phyloP scores from a whole-genome alignment of 352 stramenopile species.

The Phytophthora sp. region DNA sequence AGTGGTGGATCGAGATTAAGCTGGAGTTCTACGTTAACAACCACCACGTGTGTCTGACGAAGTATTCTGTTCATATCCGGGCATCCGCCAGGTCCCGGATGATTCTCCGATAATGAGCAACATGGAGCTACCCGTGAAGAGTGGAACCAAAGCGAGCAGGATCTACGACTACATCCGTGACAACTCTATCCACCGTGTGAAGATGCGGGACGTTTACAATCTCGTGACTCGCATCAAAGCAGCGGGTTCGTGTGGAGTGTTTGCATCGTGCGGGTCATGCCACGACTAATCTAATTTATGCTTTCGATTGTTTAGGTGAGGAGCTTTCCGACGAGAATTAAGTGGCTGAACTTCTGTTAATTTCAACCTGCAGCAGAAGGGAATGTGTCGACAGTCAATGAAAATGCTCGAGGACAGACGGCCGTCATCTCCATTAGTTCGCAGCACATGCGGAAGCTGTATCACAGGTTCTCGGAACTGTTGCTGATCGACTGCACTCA shows the following conservation, averaged over 20 bases:
- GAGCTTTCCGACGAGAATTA: too few relatives aligned
- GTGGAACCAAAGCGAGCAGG: constrained; percentile 30
- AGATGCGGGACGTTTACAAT: constrained; percentile 15
- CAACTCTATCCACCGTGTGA: background rate
- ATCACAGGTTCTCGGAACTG: background rate
- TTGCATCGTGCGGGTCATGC: too few relatives aligned
- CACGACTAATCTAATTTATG: background rate
- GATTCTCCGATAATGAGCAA: background rate
- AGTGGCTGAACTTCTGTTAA: too few relatives aligned
- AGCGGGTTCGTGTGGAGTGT: background rate
- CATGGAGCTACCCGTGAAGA: constrained; percentile 5
- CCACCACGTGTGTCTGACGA: background rate
- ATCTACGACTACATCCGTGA: constrained; percentile 17
- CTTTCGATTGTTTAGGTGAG: too few relatives aligned
- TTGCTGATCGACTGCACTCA: constrained; percentile 22
- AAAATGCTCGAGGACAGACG: background rate
- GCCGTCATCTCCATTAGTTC: background rate
- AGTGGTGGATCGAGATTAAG: background rate
- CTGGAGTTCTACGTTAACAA: background rate
- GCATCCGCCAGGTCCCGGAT: background rate
- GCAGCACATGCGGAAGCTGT: constrained; percentile 10
- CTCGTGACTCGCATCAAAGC: constrained; percentile 6
- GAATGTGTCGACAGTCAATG: too few relatives aligned
- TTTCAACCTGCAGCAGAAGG: too few relatives aligned
- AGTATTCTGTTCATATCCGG: background rate